Conservation (phyloP, 345 rosid species). For the Citrus hindsii region DNA sequence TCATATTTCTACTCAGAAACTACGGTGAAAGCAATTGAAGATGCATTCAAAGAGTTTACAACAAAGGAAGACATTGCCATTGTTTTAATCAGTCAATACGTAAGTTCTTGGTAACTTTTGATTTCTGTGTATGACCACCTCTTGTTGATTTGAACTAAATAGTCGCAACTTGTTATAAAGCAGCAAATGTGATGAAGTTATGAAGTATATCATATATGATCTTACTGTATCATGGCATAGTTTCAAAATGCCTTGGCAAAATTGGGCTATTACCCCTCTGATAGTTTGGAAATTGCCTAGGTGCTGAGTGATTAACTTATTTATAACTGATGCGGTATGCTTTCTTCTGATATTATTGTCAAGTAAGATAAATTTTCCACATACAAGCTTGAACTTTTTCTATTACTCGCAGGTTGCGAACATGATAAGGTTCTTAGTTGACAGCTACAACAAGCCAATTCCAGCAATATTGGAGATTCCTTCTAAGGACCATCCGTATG, state of each 20-base stretch:
- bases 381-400: not conserved
- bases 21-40: conserved; percentile 77
- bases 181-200: not conserved
- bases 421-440: conserved; percentile 23
- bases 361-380: not conserved
- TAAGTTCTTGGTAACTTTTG: conserved; percentile 36
- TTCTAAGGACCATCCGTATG: conserved; percentile 24
- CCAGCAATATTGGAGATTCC: conserved; percentile 32
- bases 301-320: not conserved
- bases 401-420: conserved; percentile 16
- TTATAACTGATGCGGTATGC: not conserved
- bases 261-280: not conserved
- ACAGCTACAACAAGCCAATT: conserved; percentile 22
- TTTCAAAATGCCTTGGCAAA: not conserved
- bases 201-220: not conserved
- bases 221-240: not conserved
- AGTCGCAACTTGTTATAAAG: not conserved
- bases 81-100: conserved; percentile 77
- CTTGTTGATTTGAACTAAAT: not conserved
- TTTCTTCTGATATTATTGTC: not conserved
- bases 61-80: conserved; percentile 74
- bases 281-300: not conserved
- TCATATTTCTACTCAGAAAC: conserved; percentile 44
- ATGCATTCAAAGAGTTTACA: conserved; percentile 81
- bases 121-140: not conserved